A percentile compares a stretch with the other conserved stretches of the same genome.
Conservation (phyloP, 495 filamentous ascomycete genomes). For the Pseudevernia furfuracea region DNA sequence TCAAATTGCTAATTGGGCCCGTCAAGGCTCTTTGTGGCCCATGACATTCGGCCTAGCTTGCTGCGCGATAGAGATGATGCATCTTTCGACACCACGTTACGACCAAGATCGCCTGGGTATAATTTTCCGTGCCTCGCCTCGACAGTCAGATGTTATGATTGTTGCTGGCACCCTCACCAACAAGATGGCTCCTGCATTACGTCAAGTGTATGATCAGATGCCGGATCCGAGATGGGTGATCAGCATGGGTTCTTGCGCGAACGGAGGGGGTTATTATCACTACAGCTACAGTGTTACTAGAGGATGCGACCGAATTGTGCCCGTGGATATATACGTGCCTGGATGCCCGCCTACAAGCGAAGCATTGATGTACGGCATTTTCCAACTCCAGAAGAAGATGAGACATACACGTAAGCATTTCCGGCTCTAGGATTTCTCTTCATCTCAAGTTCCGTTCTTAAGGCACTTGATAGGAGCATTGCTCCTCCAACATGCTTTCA, state of each 20-base stretch:
- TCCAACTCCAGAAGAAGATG: constrained; percentile 85
- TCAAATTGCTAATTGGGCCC: constrained; percentile 79
- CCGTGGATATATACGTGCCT: constrained; percentile 87
- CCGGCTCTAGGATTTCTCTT: neutral
- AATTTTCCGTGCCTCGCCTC: constrained; percentile 87
- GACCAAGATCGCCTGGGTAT: constrained; percentile 89
- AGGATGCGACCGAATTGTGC: constrained; percentile 83
- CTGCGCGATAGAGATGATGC: constrained; percentile 96
- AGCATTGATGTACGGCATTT: constrained; percentile 81
- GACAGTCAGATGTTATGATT: constrained; percentile 92
- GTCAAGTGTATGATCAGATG: constrained; percentile 95
- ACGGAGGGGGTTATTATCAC: constrained; percentile 91
- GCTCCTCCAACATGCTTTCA: neutral
- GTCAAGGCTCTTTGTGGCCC: constrained; percentile 83
- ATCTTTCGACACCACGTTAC: constrained; percentile 85
- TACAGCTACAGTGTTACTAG: constrained; percentile 84
- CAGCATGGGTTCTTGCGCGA: constrained; percentile 85
- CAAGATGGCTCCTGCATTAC: constrained; percentile 88
- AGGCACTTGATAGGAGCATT: neutral
- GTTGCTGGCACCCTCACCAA: constrained; percentile 88
- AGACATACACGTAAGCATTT: constrained; percentile 45
- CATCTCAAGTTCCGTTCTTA: neutral
- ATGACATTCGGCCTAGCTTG: constrained; percentile 90
- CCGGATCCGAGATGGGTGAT: constrained; percentile 89
- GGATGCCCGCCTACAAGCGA: constrained; percentile 86